Evolutionary conservation across 1,139 yeast genomes (phyloP), one percentile per base, ranked within the genome.

Genomic region (Blastobotrys aristatus): DNA sequence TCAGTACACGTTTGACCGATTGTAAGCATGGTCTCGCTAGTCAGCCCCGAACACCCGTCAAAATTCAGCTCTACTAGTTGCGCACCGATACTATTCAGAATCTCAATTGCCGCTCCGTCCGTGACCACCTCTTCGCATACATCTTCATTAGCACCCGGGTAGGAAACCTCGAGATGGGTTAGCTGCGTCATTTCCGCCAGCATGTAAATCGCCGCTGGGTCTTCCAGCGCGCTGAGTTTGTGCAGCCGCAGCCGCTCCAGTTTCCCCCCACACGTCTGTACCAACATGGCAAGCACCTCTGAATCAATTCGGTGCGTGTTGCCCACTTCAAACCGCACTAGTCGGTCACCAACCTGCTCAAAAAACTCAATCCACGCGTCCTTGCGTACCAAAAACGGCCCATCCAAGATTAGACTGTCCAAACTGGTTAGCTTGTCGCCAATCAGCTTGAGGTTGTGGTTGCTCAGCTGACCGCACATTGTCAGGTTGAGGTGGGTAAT

Each of bases 381-480:
- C 56, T 84, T 86, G 58, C 84, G 82, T 40, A 92, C 80, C 54
- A 92, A 70, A 60, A 92, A 92, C 0, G 97, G 89, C 0, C 98
- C 98, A 65, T 90, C 89, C 31, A 92, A 68, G 14, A 76, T 68
- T 8, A 90, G 54, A 11, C 75, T 70, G 10, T 63, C 69, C 46
- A 94, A 68, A 26, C 76, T 64, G 0, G 69, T 68, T 42, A 90
- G 69, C 52, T 87, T 82, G 11, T 78, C 68, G 10, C 79, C 75
- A 53, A 76, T 79, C 60, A 86, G 84, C 20, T 71, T 62, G 51
- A 92, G 64, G 50, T 86, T 84, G 55, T 83, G 89, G 62, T 86
- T 86, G 57, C 84, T 89, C 34, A 92, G 68, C 57, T 86, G 94
- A 2, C 98, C 98, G 69, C 97, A 92, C 97, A 89, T 90, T 51